Evolutionary conservation across 2,329 filamentous ascomycete genomes (phyloP).

Genomic region (Celoporthe dispersa): DNA sequence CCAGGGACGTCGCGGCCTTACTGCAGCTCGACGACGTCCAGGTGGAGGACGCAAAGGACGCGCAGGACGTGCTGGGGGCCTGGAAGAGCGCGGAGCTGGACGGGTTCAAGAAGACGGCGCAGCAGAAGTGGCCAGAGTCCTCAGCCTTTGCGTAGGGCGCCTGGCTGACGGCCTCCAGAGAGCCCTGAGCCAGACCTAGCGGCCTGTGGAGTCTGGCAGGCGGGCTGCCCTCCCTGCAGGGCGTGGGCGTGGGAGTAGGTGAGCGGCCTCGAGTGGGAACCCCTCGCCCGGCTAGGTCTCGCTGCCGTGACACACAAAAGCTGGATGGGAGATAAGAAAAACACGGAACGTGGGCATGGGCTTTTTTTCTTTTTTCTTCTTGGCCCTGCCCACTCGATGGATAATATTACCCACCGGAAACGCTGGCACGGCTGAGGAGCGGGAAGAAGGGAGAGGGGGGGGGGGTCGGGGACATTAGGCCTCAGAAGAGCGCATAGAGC

Average conservation of each 20-base stretch:
- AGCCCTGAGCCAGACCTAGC: no score
- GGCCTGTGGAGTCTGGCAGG: neutral
- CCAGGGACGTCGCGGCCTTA: conserved; percentile 62
- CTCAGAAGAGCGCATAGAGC: neutral
- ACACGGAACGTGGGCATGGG: neutral
- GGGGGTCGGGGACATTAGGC: no score
- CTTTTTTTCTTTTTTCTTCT: no score
- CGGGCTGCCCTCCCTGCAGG: neutral
- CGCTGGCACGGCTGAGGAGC: neutral
- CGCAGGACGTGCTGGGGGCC: conserved; percentile 47
- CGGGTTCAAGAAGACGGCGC: conserved; percentile 53
- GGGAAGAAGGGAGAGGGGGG: neutral
- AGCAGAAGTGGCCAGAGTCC: conserved; percentile 55
- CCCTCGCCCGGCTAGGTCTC: neutral
- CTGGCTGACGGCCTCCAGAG: neutral
- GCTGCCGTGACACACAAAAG: neutral
- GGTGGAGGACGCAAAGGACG: conserved; percentile 43
- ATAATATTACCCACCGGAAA: conserved; percentile 8
- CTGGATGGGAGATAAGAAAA: neutral
- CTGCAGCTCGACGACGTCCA: conserved; percentile 50
- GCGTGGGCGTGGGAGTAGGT: neutral
- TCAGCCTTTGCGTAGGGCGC: conserved; percentile 46
- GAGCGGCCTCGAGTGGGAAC: neutral
- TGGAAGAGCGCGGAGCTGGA: conserved; percentile 57
- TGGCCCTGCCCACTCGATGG: neutral